These are phyloP conservation scores for Boletus rufocinnamomeus DNA, from an alignment of 768 basidiomycete species.

Conservation along the genomic window DNA sequence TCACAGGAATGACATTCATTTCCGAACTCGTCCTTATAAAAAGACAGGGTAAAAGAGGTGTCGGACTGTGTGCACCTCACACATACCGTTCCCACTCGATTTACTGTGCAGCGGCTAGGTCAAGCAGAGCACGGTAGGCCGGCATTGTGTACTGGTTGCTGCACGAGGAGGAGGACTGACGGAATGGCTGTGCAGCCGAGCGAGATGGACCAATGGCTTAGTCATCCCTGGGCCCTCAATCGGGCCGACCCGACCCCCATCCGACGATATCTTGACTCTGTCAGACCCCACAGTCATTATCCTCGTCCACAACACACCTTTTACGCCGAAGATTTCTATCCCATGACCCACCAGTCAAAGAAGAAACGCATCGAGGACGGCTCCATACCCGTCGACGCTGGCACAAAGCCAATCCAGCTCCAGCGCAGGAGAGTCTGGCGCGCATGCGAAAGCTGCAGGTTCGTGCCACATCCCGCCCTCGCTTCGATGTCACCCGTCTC, in stretches of 20 bases:
- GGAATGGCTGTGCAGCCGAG: conserved; percentile 25
- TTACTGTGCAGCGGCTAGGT: conserved; percentile 7
- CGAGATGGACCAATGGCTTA: conserved; percentile 36
- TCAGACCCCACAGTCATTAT: conserved; percentile 23
- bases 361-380: conserved; percentile 77
- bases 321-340: conserved; percentile 46
- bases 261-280: conserved; percentile 37
- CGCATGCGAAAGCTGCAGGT: conserved; percentile 90
- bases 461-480: conserved; percentile 31
- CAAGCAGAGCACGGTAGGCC: conserved; percentile 19
- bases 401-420: conserved; percentile 72
- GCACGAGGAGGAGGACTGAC: conserved; percentile 27
- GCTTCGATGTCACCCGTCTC: conserved; percentile 12
- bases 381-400: conserved; percentile 48
- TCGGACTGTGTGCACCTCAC: conserved; percentile 17
- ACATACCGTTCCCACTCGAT: conserved; percentile 25
- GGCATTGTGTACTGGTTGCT: conserved; percentile 17
- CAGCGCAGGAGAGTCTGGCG: conserved; percentile 84
- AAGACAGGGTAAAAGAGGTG: conserved; percentile 20
- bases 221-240: conserved; percentile 31
- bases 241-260: conserved; percentile 39
- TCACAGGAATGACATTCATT: conserved; percentile 39
- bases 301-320: conserved; percentile 25
- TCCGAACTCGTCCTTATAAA: conserved; percentile 36
- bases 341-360: conserved; percentile 61